phyloP scores from a whole-genome alignment of 2,329 filamentous ascomycete species.

The Penicillium sp. region DNA sequence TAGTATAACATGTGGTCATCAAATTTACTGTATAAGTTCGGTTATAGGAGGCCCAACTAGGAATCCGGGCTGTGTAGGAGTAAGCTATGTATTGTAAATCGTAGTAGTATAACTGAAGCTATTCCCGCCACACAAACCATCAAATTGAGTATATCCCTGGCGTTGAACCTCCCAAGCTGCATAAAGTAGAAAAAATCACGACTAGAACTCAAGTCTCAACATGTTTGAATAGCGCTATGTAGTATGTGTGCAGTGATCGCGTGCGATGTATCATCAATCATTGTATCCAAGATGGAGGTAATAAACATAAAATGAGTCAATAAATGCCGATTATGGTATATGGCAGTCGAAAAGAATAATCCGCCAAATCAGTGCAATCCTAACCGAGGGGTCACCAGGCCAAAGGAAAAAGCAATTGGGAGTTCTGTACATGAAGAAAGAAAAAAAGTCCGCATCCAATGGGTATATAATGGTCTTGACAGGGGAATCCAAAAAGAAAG shows the following conservation, averaged over 20 bases:
- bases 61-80: no score
- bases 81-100: no score
- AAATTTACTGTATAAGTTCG: background rate
- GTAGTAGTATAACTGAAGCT: no score
- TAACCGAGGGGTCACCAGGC: background rate
- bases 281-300: constrained; percentile 21
- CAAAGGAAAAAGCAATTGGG: background rate
- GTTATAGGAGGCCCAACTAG: background rate
- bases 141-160: no score
- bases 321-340: constrained; percentile 20
- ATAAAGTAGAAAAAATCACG: background rate
- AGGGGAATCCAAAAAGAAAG: background rate
- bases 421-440: background rate
- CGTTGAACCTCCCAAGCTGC: background rate
- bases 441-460: background rate
- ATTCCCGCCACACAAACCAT: no score
- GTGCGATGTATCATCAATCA: constrained; percentile 23
- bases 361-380: background rate
- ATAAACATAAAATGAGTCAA: constrained; percentile 11
- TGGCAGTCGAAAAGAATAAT: constrained; percentile 13
- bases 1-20: background rate
- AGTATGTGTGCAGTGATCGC: background rate
- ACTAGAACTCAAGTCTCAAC: background rate
- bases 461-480: constrained; percentile 15
- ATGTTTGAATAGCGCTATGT: constrained; percentile 1